A percentile compares a stretch with the other conserved stretches of the same genome.
Conservation (phyloP, 2,329 filamentous ascomycete genomes). For the Leptographium flavum region DNA sequence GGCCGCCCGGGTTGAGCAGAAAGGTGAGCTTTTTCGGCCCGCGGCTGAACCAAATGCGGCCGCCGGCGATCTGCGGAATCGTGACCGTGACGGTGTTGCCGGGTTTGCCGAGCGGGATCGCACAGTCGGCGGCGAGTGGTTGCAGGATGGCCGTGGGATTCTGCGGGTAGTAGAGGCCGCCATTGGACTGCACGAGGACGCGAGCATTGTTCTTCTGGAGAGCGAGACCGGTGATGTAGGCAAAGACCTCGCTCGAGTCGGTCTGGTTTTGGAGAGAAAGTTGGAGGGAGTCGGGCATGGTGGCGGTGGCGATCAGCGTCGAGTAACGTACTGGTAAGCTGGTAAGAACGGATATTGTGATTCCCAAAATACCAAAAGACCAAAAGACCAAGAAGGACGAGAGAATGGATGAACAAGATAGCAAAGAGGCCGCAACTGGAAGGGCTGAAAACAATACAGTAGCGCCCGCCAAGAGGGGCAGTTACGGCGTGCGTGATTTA, state of each 20-base stretch:
- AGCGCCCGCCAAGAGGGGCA: too few relatives aligned
- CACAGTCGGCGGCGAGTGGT: conserved; percentile 38
- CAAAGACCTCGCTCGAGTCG: conserved; percentile 37
- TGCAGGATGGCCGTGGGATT: conserved; percentile 31
- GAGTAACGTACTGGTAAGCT: not conserved
- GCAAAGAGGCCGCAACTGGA: too few relatives aligned
- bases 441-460: too few relatives aligned
- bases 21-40: conserved; percentile 41
- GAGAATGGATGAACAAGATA: too few relatives aligned
- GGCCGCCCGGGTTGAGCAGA: conserved; percentile 37
- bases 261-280: conserved; percentile 44
- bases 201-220: conserved; percentile 27
- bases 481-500: too few relatives aligned
- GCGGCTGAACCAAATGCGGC: conserved; percentile 48
- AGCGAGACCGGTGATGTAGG: conserved; percentile 51
- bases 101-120: conserved; percentile 42
- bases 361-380: too few relatives aligned
- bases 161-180: conserved; percentile 40
- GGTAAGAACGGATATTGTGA: too few relatives aligned
- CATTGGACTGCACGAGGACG: conserved; percentile 27
- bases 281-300: conserved; percentile 29
- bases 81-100: conserved; percentile 37
- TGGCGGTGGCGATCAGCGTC: not conserved
- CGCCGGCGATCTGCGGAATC: conserved; percentile 50
- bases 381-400: too few relatives aligned